A percentile compares a stretch with the other conserved stretches of the same genome.
Conservation (phyloP, 2,329 filamentous ascomycete species). For the Ceratocystis eucalypticola region DNA sequence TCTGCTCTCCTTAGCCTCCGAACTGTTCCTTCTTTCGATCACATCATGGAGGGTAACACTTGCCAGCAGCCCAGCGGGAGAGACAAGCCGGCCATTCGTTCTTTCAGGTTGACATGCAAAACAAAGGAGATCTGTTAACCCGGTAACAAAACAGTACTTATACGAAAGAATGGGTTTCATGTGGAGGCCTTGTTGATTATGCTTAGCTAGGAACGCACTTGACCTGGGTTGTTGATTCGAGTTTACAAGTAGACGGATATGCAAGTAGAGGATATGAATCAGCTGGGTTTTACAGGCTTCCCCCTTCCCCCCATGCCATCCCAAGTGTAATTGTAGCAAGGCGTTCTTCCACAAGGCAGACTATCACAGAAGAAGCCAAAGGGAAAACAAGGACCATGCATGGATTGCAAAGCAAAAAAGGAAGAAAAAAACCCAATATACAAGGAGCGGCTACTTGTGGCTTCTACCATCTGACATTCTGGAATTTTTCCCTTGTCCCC, state of each 20-base stretch:
- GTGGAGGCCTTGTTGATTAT: background rate
- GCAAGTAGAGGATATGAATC: too few species aligned
- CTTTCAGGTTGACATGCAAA: background rate
- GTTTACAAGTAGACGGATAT: too few species aligned
- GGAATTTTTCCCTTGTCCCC: background rate
- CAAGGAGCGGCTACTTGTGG: background rate
- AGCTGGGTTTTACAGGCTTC: too few species aligned
- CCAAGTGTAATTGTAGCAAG: background rate
- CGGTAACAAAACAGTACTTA: background rate
- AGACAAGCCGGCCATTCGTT: background rate
- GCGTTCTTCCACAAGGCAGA: background rate
- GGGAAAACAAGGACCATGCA: too few species aligned
- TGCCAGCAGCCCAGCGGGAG: background rate
- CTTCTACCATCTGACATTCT: background rate
- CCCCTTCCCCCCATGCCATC: background rate
- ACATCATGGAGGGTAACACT: background rate
- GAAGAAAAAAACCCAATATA: background rate
- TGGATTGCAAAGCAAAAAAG: background rate
- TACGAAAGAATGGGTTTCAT: constrained; percentile 1
- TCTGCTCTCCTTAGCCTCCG: too few species aligned
- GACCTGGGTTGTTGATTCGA: too few species aligned
- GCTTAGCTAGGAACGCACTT: background rate
- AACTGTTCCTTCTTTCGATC: background rate
- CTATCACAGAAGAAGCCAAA: background rate
- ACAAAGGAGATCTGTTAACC: background rate